Base-by-base conservation (phyloP, 352 stramenopile species). In the Pythium myriotylum region DNA sequence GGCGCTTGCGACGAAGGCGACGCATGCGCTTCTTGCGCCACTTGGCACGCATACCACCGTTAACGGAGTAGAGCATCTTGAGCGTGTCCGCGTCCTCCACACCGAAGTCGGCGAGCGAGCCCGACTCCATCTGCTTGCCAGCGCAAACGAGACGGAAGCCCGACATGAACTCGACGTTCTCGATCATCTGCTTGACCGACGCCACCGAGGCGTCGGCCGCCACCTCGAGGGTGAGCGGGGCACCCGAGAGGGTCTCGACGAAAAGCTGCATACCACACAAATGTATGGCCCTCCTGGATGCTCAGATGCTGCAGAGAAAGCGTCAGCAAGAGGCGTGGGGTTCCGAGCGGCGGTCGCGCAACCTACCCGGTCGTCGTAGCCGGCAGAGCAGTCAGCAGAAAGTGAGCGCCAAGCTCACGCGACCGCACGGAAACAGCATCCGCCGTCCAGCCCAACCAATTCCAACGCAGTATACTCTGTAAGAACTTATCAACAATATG, bases 21-120 rank as follows among this genome's bases (percentile, higher is more conserved):
- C 96, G 92, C 95, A 98, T 98, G 66, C 95, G 94, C 95, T 99
- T 99, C 92, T 99, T 99, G 67, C 89, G 87, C 95, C 96, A 99
- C 93, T 99, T 98, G 74, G 79, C 83, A 77, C 94, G 93, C 94
- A 98, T 99, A 69, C 94, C 95, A 69, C 88, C 94, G 62, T 91
- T 84, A 58, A 98, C 82, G 55, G 89, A 86, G 66, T 98, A 82
- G 49, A 96, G 71, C 76, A 98, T 93, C 71, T 95, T 85, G 58
- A 98, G 79, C 63, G 86, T 94, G 69, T 97, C 92, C 37, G 95
- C 95, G 52, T 98, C 92, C 58, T 86, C 85, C 52, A 98, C 70
- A 40, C 79, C 92, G 76, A 97, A 97, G 74, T 94, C 91, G 65
- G 90, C 79, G 61, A 98, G 88, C 72, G 87, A 95, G 62, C 91